Percentiles rank a stretch among this genome's conserved stretches.
phyloP scores from a whole-genome alignment of 805 yeast species.

The Candida odintsovae region DNA sequence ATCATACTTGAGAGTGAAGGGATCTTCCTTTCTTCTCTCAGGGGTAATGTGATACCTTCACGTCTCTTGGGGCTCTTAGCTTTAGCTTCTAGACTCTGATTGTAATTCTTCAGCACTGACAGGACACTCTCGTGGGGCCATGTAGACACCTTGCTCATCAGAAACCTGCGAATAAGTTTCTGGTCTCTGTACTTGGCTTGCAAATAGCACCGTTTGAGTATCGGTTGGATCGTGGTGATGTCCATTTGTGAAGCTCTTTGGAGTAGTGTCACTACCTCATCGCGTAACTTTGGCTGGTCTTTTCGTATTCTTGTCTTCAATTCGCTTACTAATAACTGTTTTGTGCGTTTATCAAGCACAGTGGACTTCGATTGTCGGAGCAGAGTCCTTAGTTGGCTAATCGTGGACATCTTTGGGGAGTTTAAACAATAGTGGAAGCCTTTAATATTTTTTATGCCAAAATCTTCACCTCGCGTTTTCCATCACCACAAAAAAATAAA shows the following conservation, averaged over 20 bases:
- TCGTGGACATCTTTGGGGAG: neutral
- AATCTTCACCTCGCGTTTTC: no score
- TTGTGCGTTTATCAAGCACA: constrained; percentile 2
- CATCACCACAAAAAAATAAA: no score
- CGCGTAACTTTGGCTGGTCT: constrained; percentile 1
- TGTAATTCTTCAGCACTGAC: constrained; percentile 5
- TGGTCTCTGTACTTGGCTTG: constrained; percentile 17
- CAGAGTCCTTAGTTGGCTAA: neutral
- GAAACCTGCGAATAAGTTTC: constrained; percentile 14
- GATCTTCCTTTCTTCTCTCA: constrained; percentile 4
- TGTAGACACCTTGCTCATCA: constrained; percentile 12
- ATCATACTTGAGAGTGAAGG: constrained; percentile 4
- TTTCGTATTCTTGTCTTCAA: constrained; percentile 9
- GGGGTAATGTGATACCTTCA: constrained; percentile 9
- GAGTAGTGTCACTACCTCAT: constrained; percentile 2
- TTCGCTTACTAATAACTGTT: constrained; percentile 3
- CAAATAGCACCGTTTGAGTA: constrained; percentile 15
- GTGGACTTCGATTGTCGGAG: constrained; percentile 2
- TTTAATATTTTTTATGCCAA: neutral
- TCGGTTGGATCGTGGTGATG: constrained; percentile 8
- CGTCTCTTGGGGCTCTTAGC: constrained; percentile 5
- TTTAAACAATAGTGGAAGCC: no score
- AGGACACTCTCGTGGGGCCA: constrained; percentile 21
- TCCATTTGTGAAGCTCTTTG: constrained; percentile 1
- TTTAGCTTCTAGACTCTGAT: constrained; percentile 6